Evolutionary conservation across 208 protist genomes (phyloP), one percentile per base, ranked within the genome.

Genomic region (Trypanosoma avium): DNA sequence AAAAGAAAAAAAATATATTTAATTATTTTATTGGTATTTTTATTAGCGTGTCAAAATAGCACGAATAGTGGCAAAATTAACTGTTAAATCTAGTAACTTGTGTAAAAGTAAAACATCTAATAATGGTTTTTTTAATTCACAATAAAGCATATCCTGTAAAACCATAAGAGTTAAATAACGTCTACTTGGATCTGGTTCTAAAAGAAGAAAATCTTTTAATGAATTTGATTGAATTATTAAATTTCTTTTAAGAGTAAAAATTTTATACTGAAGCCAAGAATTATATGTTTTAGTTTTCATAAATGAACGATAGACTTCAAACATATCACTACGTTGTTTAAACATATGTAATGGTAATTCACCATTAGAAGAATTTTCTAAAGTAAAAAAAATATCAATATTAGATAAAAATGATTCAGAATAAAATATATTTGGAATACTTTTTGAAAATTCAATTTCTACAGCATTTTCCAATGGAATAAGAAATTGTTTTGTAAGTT

Each of bases 301-400:
- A 62, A 76, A 76, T 7, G 15, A 24, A 29, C 21, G 17, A 49
- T 76, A 76, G 13, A 73, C 57, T 22, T 27, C 24, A 42, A 67
- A 54, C 52, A 76, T 68, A 33, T 73, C 70, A 8, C n/a, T 15
- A 47, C 70, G 50, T 29, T 46, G 32, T 45, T 76, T 76, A 35
- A 62, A 76, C 13, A 60, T 57, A 29, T 43, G 29, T 53, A 65
- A 47, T n/a, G 52, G 57, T n/a, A 66, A 55, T 8, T 48, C 12
- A 12, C n/a, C 21, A 22, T 40, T 22, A 19, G 4, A 10, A 5
- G 26, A 21, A 3, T 33, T 3, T 35, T 66, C 32, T 21, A 66
- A 35, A 0, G 21, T 2, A 21, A 22, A 9, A 57, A 66, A 66
- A 43, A 66, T 57, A 27, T 4, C 9, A 33, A 12, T 35, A 9